phyloP scores from a whole-genome alignment of 1,284 basidiomycete species.

The Irpex rosettiformis region DNA sequence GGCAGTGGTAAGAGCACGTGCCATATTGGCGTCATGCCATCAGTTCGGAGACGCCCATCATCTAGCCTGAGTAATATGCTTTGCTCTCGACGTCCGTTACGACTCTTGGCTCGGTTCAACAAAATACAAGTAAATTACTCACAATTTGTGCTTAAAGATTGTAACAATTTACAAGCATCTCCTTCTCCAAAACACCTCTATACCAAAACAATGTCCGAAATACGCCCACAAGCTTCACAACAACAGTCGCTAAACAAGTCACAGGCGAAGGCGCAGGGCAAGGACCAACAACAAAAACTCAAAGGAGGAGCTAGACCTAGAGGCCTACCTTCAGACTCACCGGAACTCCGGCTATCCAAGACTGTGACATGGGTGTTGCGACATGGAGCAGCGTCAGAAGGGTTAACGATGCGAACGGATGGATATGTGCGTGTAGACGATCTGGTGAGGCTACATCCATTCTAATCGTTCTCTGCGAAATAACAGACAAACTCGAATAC shows the following conservation, averaged over 20 bases:
- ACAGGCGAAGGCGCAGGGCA: constrained; percentile 8
- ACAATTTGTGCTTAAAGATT: too few relatives aligned
- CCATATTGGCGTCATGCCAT: background rate
- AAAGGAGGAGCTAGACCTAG: constrained; percentile 34
- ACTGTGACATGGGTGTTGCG: constrained; percentile 82
- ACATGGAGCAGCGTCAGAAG: constrained; percentile 79
- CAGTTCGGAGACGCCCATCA: background rate
- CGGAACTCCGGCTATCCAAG: constrained; percentile 62
- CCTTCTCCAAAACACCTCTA: background rate
- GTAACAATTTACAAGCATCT: too few relatives aligned
- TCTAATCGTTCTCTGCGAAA: background rate
- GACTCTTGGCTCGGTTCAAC: background rate
- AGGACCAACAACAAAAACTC: constrained; percentile 9
- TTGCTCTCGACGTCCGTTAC: background rate
- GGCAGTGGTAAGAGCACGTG: background rate
- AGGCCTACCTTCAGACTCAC: constrained; percentile 47
- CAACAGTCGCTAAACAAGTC: background rate
- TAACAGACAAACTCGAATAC: constrained; percentile 4
- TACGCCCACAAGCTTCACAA: too few relatives aligned
- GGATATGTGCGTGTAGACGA: constrained; percentile 77
- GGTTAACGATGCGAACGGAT: constrained; percentile 70
- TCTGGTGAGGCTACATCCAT: constrained; percentile 50
- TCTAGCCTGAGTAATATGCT: background rate
- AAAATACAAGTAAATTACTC: background rate
- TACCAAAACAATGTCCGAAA: too few relatives aligned